Conservation (phyloP, 2,329 filamentous ascomycete genomes). For the Plectosphaerella plurivora region DNA sequence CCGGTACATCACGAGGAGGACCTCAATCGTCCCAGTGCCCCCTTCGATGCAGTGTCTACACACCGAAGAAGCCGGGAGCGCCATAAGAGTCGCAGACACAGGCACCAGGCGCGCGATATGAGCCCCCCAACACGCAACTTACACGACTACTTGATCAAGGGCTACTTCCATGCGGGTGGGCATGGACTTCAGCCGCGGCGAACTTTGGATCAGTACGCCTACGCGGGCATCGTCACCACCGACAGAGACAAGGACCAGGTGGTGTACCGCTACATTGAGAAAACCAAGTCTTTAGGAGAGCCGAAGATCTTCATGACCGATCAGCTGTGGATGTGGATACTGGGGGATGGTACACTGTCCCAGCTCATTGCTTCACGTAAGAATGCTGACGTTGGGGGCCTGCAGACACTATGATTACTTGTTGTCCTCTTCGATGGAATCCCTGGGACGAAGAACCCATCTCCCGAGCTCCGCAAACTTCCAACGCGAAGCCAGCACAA, state of each 20-base stretch:
- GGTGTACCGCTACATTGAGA: conserved; percentile 8
- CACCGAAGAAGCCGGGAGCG: background rate
- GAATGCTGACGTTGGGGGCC: conserved; percentile 10
- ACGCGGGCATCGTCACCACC: conserved; percentile 3
- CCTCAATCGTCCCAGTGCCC: background rate
- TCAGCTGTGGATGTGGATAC: conserved; percentile 36
- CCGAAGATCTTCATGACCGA: conserved; percentile 9
- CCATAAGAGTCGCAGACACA: background rate
- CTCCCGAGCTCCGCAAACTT: too few species aligned
- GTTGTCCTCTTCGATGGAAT: conserved; percentile 30
- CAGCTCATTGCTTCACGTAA: conserved; percentile 7
- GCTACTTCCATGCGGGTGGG: background rate
- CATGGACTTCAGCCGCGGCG: conserved; percentile 7
- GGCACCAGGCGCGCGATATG: background rate
- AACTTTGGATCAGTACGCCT: conserved; percentile 8
- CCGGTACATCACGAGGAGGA: background rate
- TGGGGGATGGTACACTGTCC: conserved; percentile 22
- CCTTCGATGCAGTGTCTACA: background rate
- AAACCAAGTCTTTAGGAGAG: background rate
- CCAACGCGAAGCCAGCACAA: too few species aligned
- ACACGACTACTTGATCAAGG: conserved; percentile 2
- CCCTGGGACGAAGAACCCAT: conserved; percentile 1
- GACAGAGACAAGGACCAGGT: conserved; percentile 8
- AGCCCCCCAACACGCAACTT: background rate
- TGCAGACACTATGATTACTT: conserved; percentile 30